Evolutionary conservation across 2,329 filamentous ascomycete genomes (phyloP), one percentile per base, ranked within the genome.

Genomic region (Hymenotorrendiella dingleyae): DNA sequence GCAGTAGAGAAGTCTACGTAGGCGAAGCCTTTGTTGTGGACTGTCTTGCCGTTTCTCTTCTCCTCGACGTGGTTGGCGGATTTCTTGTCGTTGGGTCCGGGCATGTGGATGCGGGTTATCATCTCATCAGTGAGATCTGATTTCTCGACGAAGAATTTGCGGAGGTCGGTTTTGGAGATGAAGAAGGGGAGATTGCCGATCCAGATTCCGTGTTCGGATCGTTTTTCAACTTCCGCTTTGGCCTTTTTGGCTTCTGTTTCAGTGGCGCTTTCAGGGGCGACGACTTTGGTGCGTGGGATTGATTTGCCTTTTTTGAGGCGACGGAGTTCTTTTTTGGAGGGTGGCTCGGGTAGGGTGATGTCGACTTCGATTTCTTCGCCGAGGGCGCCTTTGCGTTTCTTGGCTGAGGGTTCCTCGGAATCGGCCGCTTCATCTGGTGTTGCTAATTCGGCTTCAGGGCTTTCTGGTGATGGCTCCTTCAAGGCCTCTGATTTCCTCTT

Each of bases 101-200:
- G 65, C 52, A 68, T 70, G 52, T 67, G 67, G 10, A 97, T 71
- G 47, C 93, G 78, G 1, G 89, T 94, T 53, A 98, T 93, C 48
- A 81, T 76, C 36, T 80, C 76, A 42, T 80, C 74, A 22, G 75
- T 68, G 49, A 88, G 79, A 47, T 79, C 82, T 36, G 81, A 80
- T 6, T 81, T 78, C 27, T 81, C 76, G 24, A 83, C 75, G n/a
- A 98, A 69, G 74, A 94, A 97, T 47, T 75, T 76, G 57, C 83
- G 81, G 36, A 98, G 69, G 49, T 88, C 81, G 10, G 78, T 70
- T 46, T 84, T 80, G 33, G 84, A 93, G 29, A 84, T 72, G 35
- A 77, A 79, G 71, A 91, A 98, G n/a, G 85, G 79, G 49, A 98
- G 68, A 65, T 98, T 98, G 56, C 94, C 93, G 55, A 98, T 86